Base-by-base conservation (phyloP, 1,284 basidiomycete species). In the Amylostereum areolatum region DNA sequence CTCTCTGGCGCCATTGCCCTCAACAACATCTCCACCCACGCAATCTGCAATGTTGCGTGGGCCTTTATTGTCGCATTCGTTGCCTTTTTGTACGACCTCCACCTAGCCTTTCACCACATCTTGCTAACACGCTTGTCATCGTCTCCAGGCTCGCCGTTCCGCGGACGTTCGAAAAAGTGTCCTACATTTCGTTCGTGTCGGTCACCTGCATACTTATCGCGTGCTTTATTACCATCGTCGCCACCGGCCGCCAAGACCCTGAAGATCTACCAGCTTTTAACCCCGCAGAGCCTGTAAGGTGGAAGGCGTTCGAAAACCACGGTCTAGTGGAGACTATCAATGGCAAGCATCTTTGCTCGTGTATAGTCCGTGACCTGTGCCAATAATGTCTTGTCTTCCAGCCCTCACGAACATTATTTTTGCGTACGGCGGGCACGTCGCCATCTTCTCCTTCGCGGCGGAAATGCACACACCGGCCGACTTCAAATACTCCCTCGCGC, bases 101-200 rank as follows among this genome's bases (percentile, higher is more conserved):
- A 18, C 5, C n/a, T 8, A 24, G 25, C 5, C 9, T 28, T 43
- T n/a, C 5, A 28, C 41, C 41, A 27, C 33, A 35, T 35, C 8
- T 8, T 35, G 33, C 33, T 28, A 6, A 5, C 12, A 43, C 41
- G 11, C 41, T 11, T 27, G n/a, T n/a, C n/a, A 9, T 10, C 11
- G 5, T n/a, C 11, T 43, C 10, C 41, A 50, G 48, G 5, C 45
- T 50, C 11, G 36, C 45, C 30, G 32, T 50, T 8, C 49, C 49
- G 8, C 49, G 49, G 25, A 50, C 49, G 27, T 50, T 50, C 39
- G 49, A 50, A 31, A 50, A 50, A 36, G 43, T 50, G 24, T 50
- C 49, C 11, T 50, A 50, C 45, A 50, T 50, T 34, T 50, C 49
- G 9, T 50, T 50, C 49, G 45, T 50, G 9, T 46, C 45, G 12